Evolutionary conservation across 148 eudicot genomes (phyloP).

Genomic region (Bassia scoparia): DNA sequence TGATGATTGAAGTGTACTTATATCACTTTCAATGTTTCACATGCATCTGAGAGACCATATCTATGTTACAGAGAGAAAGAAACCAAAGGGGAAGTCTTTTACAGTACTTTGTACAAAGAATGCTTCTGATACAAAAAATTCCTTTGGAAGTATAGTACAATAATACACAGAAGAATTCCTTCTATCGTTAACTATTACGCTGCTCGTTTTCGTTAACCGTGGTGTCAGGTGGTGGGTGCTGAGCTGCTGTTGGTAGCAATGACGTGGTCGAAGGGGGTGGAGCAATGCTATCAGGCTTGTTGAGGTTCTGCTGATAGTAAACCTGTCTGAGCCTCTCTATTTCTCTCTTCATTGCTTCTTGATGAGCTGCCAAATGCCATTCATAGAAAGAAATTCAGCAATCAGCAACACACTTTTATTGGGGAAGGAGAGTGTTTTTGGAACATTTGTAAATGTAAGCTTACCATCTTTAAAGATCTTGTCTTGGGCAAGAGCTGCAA

Average conservation of each 20-base stretch:
- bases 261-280: slow-evolving; percentile 24
- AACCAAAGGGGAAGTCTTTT: slow-evolving; percentile 1
- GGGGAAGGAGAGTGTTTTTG: neutral
- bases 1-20: no score
- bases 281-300: slow-evolving; percentile 27
- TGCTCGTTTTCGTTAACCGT: slow-evolving; percentile 23
- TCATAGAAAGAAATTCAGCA: neutral
- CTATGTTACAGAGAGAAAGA: slow-evolving; percentile 10
- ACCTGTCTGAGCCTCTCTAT: slow-evolving; percentile 58
- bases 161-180: neutral
- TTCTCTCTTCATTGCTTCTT: slow-evolving; percentile 61
- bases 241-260: slow-evolving; percentile 19
- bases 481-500: slow-evolving; percentile 92
- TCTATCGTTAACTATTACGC: neutral
- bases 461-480: slow-evolving; percentile 92
- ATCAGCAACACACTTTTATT: neutral
- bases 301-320: slow-evolving; percentile 42
- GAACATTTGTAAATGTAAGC: neutral
- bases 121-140: slow-evolving; percentile 1
- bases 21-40: neutral
- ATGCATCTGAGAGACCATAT: slow-evolving; percentile 4
- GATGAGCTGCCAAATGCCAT: slow-evolving; percentile 46
- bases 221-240: slow-evolving; percentile 26
- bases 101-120: neutral
- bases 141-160: slow-evolving; percentile 1